A percentile compares a stretch with the other conserved stretches of the same genome.
These are phyloP conservation scores for Gossypium schwendimanii DNA, from an alignment of 441 rosid species.

Conservation along the genomic window DNA sequence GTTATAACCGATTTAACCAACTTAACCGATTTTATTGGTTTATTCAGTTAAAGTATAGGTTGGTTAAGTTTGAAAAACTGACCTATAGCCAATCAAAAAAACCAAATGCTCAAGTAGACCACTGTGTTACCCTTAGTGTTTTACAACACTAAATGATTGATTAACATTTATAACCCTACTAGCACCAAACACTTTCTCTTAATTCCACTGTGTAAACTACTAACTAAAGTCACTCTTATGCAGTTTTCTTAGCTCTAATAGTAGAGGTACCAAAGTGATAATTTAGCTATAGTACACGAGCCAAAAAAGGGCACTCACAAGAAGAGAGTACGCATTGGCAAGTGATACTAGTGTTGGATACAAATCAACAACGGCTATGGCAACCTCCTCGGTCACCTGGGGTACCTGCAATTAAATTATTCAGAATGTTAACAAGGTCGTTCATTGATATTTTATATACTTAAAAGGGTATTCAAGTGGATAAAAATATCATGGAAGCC, in stretches of 20 bases:
- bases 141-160: not conserved
- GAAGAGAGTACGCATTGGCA: constrained; percentile 65
- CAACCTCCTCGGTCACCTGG: constrained; percentile 78
- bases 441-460: not conserved
- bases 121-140: not conserved
- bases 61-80: no score
- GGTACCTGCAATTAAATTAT: constrained; percentile 49
- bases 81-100: no score
- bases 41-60: no score
- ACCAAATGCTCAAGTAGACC: not conserved
- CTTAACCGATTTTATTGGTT: no score
- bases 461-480: not conserved
- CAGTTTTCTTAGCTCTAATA: not conserved
- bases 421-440: constrained; percentile 1
- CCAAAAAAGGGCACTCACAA: constrained; percentile 47
- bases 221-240: not conserved
- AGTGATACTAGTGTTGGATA: constrained; percentile 78
- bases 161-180: not conserved
- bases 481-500: no score
- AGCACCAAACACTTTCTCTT: not conserved
- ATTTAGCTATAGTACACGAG: no score
- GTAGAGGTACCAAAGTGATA: no score
- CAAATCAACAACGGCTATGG: constrained; percentile 65
- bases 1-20: no score
- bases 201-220: not conserved